Evolutionary conservation across 345 rosid genomes (phyloP), one percentile per base, ranked within the genome.

Genomic region (Litchi chinensis): DNA sequence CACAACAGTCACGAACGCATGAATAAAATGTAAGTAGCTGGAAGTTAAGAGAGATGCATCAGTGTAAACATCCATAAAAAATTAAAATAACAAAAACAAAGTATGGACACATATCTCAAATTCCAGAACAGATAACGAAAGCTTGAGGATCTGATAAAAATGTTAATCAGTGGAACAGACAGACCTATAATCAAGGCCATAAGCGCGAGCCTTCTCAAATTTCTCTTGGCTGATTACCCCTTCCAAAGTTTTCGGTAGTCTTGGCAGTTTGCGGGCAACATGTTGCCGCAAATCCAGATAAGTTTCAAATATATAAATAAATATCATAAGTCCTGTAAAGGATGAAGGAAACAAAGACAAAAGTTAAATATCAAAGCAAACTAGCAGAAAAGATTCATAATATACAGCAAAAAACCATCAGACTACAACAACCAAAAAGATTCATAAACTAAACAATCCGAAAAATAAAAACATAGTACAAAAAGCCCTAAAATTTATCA

Each of bases 121-220:
- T 21, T 66, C 21, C 26, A 26, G 24, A n/a, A 59, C 67, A 70
- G 37, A 64, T 22, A 26, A 73, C 28, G 21, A 24, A 71, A 67
- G 40, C 68, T 64, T 67, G 64, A 70, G 71, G 57, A n/a, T 70
- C 60, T 15, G 21, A 46, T 24, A 13, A 41, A 21, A 65, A 46
- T 48, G 32, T 24, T 69, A 67, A 68, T 73, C 74, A 78, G 48
- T 8, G 37, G 74, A 60, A 72, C 66, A 70, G 82, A 32, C 37
- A 32, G 37, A 94, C 99, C 99, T 97, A 83, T 94, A 94, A 83
- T 94, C 98, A 74, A 97, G 95, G 83, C 99, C 94, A 83, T 97
- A 94, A 70, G 95, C 92, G 74, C 98, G 90, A 60, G 99, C 89
- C 79, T 90, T 94, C 81, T 90, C 90, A 85, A 97, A 94, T 81